A percentile compares a stretch with the other conserved stretches of the same genome.
Conservation (phyloP, 257 asterid genomes). For the Craterostigma plantagineum region DNA sequence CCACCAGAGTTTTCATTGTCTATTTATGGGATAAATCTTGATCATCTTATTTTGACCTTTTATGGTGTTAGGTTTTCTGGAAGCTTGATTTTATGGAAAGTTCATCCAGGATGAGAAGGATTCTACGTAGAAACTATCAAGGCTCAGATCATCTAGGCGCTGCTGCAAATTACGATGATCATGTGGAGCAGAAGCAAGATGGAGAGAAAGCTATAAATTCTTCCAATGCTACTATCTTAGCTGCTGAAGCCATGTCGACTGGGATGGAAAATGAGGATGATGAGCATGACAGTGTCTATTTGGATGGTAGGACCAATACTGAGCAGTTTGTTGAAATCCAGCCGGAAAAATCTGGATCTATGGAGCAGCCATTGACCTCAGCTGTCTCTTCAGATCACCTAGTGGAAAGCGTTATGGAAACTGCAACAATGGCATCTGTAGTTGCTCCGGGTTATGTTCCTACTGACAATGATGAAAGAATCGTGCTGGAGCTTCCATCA, state of each 20-base stretch:
- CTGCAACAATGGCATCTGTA: slow-evolving; percentile 28
- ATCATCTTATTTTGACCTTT: slow-evolving; percentile 12
- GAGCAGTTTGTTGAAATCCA: slow-evolving; percentile 27
- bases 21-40: slow-evolving; percentile 7
- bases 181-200: slow-evolving; percentile 28
- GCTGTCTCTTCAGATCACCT: slow-evolving; percentile 23
- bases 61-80: slow-evolving; percentile 64
- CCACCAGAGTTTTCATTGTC: slow-evolving; percentile 10
- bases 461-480: slow-evolving; percentile 74
- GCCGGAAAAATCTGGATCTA: slow-evolving; percentile 26
- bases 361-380: slow-evolving; percentile 28
- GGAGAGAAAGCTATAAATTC: slow-evolving; percentile 45
- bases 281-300: slow-evolving; percentile 48
- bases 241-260: slow-evolving; percentile 79
- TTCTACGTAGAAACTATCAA: slow-evolving; percentile 62
- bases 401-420: slow-evolving; percentile 29
- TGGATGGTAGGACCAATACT: slow-evolving; percentile 26
- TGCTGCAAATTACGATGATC: slow-evolving; percentile 80
- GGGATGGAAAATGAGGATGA: slow-evolving; percentile 58
- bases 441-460: slow-evolving; percentile 90
- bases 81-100: slow-evolving; percentile 85
- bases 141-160: slow-evolving; percentile 90
- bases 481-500: slow-evolving; percentile 85
- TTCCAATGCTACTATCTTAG: slow-evolving; percentile 63
- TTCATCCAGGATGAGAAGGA: slow-evolving; percentile 90